Evolutionary conservation across 2,329 filamentous ascomycete species (phyloP).

Genomic region (Didymellaceae sp.): DNA sequence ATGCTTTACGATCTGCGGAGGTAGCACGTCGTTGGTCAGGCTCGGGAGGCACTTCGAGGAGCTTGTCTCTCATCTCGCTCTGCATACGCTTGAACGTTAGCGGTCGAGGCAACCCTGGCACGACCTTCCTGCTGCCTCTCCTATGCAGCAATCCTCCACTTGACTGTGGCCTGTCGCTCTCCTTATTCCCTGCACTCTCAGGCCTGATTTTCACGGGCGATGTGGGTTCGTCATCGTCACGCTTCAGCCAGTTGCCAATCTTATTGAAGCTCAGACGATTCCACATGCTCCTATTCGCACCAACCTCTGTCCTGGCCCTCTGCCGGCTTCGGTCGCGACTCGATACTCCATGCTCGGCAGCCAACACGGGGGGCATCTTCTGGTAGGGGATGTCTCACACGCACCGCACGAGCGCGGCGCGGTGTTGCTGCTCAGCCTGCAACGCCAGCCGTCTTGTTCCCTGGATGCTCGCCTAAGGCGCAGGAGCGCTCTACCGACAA

Average conservation of each 20-base stretch:
- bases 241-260: conserved; percentile 51
- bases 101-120: conserved; percentile 76
- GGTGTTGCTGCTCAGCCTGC: conserved; percentile 23
- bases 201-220: conserved; percentile 20
- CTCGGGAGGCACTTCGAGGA: conserved; percentile 70
- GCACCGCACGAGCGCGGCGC: conserved; percentile 27
- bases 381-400: conserved; percentile 18
- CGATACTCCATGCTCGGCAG: conserved; percentile 32
- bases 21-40: conserved; percentile 73
- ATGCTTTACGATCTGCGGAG: conserved; percentile 72
- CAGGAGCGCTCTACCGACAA: conserved; percentile 5
- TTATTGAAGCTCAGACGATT: conserved; percentile 48
- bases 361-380: conserved; percentile 37
- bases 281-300: conserved; percentile 47
- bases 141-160: conserved; percentile 40
- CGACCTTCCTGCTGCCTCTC: conserved; percentile 63
- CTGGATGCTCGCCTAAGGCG: conserved; percentile 13
- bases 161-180: conserved; percentile 44
- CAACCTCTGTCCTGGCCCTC: conserved; percentile 42
- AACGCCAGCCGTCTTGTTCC: conserved; percentile 24
- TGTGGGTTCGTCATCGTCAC: conserved; percentile 45
- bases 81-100: conserved; percentile 83
- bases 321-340: conserved; percentile 42
- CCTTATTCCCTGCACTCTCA: conserved; percentile 31
- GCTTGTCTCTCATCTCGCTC: conserved; percentile 77